A percentile compares a stretch with the other conserved stretches of the same genome.
phyloP scores from a whole-genome alignment of 352 stramenopile species.

The Globisporangium carolinianum region DNA sequence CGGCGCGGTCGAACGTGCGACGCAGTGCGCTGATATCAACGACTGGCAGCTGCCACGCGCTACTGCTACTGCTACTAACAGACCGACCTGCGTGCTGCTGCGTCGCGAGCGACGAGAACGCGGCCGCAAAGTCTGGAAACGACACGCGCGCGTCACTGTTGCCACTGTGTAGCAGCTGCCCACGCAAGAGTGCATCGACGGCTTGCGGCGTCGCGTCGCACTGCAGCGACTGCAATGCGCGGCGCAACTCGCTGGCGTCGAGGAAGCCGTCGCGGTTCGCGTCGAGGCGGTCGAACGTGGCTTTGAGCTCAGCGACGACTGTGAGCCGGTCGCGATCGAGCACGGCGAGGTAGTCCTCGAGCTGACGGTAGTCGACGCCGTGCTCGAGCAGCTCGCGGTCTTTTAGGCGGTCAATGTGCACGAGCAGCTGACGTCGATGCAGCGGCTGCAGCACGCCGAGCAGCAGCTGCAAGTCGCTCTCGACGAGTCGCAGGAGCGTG shows the following conservation, averaged over 20 bases:
- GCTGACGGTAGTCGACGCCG: conserved; percentile 57
- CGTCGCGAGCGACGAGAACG: conserved; percentile 47
- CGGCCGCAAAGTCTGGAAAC: conserved; percentile 49
- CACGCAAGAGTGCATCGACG: conserved; percentile 28
- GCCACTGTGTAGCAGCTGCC: conserved; percentile 16
- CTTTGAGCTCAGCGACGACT: conserved; percentile 58
- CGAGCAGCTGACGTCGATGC: conserved; percentile 44
- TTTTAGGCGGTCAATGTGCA: conserved; percentile 51
- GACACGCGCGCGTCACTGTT: conserved; percentile 22
- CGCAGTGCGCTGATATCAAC: conserved; percentile 38
- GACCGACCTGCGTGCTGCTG: conserved; percentile 32
- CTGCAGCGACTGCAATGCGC: conserved; percentile 30
- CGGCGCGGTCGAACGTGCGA: conserved; percentile 31
- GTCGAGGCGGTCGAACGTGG: conserved; percentile 62
- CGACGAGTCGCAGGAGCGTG: conserved; percentile 46
- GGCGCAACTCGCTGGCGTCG: conserved; percentile 40
- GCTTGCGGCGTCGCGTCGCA: conserved; percentile 23
- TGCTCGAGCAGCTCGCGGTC: conserved; percentile 53
- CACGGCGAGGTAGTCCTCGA: conserved; percentile 69
- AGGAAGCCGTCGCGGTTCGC: conserved; percentile 48
- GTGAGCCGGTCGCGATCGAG: conserved; percentile 61
- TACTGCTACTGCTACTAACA: neutral
- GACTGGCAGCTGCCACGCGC: conserved; percentile 17
- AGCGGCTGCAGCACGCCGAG: conserved; percentile 52
- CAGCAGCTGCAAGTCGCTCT: conserved; percentile 56